A percentile compares a stretch with the other conserved stretches of the same genome.
These are phyloP conservation scores for Cucumis melo DNA, from an alignment of 306 rosid genomes.

Conservation along the genomic window DNA sequence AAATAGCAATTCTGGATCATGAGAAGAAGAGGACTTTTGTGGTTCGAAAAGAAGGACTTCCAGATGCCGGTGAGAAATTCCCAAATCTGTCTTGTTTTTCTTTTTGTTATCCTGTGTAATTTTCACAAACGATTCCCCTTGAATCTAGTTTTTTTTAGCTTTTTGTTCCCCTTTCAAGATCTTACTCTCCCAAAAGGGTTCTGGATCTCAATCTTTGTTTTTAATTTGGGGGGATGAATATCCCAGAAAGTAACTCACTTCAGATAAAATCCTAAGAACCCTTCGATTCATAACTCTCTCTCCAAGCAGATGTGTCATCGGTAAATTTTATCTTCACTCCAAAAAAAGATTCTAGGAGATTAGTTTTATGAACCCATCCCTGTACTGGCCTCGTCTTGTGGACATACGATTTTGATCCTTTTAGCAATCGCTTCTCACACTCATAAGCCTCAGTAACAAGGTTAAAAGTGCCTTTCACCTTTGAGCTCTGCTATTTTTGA, in stretches of 20 bases:
- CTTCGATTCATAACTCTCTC: background rate
- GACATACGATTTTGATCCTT: background rate
- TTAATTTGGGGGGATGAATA: background rate
- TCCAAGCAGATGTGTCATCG: no score
- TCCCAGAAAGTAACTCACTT: background rate
- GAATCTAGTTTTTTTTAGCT: background rate
- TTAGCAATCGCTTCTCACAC: background rate
- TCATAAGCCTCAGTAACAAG: background rate
- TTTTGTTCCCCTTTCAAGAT: background rate
- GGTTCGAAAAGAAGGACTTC: slow-evolving; percentile 92
- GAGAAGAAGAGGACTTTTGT: slow-evolving; percentile 94
- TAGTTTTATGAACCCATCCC: no score
- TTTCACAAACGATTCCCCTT: background rate
- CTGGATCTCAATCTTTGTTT: background rate
- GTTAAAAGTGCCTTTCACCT: background rate
- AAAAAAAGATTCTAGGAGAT: no score
- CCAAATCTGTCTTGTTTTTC: background rate
- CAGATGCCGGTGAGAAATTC: slow-evolving; percentile 82
- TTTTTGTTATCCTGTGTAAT: background rate
- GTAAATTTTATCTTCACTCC: no score
- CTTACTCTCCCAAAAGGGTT: background rate
- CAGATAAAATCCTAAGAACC: background rate
- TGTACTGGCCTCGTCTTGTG: no score
- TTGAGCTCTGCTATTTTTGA: background rate
- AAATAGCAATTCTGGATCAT: slow-evolving; percentile 94